Evolutionary conservation across 805 yeast species (phyloP).

Genomic region (Kockiozyma suomiensis): DNA sequence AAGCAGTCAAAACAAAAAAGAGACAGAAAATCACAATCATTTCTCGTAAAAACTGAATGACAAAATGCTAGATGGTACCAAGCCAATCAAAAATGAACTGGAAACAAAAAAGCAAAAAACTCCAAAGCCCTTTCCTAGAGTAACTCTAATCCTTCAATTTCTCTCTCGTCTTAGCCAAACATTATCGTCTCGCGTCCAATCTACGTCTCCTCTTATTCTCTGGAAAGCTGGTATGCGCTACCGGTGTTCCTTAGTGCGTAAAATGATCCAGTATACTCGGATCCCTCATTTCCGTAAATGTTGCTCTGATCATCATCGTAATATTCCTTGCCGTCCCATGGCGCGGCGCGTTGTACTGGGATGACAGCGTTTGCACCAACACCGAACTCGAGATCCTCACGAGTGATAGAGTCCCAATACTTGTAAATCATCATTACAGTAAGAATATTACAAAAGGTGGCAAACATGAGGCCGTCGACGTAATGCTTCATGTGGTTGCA

Average conservation of each 20-base stretch:
- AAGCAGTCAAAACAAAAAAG: no score
- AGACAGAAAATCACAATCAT: neutral
- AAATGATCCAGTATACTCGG: conserved; percentile 33
- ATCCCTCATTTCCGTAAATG: conserved; percentile 23
- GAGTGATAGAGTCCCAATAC: conserved; percentile 94
- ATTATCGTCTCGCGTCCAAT: neutral
- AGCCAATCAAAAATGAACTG: neutral
- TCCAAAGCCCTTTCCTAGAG: neutral
- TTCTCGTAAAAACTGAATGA: neutral
- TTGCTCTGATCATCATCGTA: conserved; percentile 23
- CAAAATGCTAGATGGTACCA: neutral
- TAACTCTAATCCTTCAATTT: no score
- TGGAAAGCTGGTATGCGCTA: conserved; percentile 9
- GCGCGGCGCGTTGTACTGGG: conserved; percentile 37
- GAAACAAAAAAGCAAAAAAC: neutral
- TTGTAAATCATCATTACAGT: conserved; percentile 94
- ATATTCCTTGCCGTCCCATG: conserved; percentile 31
- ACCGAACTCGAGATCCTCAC: conserved; percentile 90
- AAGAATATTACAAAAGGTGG: conserved; percentile 75
- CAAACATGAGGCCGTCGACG: conserved; percentile 86
- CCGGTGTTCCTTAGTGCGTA: conserved; percentile 24
- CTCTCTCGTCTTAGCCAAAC: neutral
- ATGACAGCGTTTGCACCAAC: conserved; percentile 57
- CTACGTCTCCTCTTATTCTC: neutral
- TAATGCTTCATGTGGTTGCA: conserved; percentile 80